Evolutionary conservation across 169 alveolate species (phyloP).

Genomic region (Plasmodium inui): DNA sequence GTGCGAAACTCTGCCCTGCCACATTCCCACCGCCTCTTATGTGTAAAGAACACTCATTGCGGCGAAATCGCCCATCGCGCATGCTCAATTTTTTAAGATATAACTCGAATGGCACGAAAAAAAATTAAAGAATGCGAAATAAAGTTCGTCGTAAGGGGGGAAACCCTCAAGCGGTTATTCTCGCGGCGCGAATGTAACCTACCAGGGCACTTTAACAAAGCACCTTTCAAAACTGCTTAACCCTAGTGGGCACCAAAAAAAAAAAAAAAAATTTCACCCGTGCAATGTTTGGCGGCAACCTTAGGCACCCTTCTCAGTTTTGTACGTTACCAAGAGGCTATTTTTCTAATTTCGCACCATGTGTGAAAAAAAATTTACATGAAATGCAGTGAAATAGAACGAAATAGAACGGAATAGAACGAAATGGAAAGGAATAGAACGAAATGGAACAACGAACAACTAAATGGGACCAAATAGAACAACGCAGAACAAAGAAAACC

Average conservation of each 20-base stretch:
- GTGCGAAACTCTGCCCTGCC: not conserved
- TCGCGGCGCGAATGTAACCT: not conserved
- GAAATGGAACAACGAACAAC: no score
- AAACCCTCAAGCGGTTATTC: not conserved
- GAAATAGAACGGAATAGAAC: not conserved
- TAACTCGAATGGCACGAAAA: not conserved
- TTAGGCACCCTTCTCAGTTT: not conserved
- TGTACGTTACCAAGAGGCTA: not conserved
- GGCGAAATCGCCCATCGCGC: not conserved
- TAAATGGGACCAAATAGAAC: no score
- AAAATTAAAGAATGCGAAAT: not conserved
- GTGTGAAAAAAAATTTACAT: not conserved
- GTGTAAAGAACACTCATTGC: not conserved
- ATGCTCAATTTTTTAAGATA: not conserved
- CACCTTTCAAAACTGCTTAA: not conserved
- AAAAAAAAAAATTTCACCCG: not conserved
- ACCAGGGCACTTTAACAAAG: not conserved
- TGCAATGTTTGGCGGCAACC: not conserved
- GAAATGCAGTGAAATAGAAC: not conserved
- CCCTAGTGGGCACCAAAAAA: not conserved
- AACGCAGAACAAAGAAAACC: not conserved
- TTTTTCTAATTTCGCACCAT: not conserved
- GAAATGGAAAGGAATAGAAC: not conserved
- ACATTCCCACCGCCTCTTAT: not conserved
- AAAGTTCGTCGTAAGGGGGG: not conserved